phyloP scores from a whole-genome alignment of 2,329 filamentous ascomycete genomes.

The Fusarium sarcochroum region DNA sequence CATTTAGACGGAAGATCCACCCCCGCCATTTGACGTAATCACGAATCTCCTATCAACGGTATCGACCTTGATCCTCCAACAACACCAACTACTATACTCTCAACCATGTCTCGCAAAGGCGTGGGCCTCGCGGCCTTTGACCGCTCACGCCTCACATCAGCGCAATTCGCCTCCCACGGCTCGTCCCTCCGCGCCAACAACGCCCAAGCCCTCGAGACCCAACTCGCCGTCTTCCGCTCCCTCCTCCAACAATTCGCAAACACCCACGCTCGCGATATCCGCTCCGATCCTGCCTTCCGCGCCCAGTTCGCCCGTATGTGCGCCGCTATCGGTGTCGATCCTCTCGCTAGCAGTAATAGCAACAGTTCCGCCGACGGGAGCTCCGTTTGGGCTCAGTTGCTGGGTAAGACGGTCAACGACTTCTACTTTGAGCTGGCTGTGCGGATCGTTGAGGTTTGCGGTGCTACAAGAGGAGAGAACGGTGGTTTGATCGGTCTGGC shows the following conservation, averaged over 20 bases:
- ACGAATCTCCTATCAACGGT: conserved; percentile 7
- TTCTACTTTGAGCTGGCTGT: conserved; percentile 99
- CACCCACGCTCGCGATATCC: conserved; percentile 95
- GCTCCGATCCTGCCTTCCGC: conserved; percentile 93
- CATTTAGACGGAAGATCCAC: conserved; percentile 8
- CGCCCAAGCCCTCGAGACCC: conserved; percentile 87
- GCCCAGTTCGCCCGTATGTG: conserved; percentile 99
- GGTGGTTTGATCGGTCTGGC: conserved; percentile 89
- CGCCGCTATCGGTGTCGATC: conserved; percentile 95
- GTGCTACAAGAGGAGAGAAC: conserved; percentile 88
- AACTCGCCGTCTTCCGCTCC: conserved; percentile 95
- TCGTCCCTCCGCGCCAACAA: conserved; percentile 87
- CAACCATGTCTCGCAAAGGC: conserved; percentile 78
- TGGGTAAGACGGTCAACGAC: conserved; percentile 93
- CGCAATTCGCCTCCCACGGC: conserved; percentile 93
- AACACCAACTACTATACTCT: not conserved
- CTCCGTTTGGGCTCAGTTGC: conserved; percentile 92
- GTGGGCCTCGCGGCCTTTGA: conserved; percentile 93
- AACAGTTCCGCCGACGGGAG: conserved; percentile 63
- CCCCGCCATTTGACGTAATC: conserved; percentile 44
- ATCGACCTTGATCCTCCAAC: not conserved
- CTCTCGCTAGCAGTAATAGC: conserved; percentile 72
- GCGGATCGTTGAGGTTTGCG: conserved; percentile 93
- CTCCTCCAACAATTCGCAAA: conserved; percentile 95
- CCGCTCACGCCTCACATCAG: conserved; percentile 84